These are phyloP conservation scores for Nepenthes alata DNA, from an alignment of 179 eudicot genomes.

Conservation along the genomic window DNA sequence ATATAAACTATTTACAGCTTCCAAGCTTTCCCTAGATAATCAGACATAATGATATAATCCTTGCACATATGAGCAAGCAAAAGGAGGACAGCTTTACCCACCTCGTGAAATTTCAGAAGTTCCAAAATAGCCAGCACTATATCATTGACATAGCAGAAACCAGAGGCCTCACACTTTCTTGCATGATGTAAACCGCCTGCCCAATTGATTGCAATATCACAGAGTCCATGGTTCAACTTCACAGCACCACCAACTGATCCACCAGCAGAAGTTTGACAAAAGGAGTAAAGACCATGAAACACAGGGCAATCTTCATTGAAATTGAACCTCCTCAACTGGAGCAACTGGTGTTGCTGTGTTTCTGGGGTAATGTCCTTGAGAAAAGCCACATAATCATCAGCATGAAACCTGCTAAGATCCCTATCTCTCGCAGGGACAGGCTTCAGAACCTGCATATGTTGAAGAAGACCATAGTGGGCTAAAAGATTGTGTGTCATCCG, in stretches of 20 bases:
- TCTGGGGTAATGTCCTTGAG: constrained; percentile 56
- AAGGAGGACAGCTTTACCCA: constrained; percentile 10
- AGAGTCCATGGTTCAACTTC: constrained; percentile 49
- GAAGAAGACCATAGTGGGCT: constrained; percentile 60
- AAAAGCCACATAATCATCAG: constrained; percentile 58
- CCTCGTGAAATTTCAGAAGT: constrained; percentile 57
- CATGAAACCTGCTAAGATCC: constrained; percentile 63
- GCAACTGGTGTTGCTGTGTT: constrained; percentile 57
- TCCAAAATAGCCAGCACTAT: constrained; percentile 58
- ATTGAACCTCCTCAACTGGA: constrained; percentile 56
- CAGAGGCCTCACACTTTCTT: constrained; percentile 68
- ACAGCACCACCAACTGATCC: constrained; percentile 73
- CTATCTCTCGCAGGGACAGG: constrained; percentile 64
- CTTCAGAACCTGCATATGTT: constrained; percentile 63
- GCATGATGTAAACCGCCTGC: constrained; percentile 75
- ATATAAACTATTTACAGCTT: too few relatives aligned
- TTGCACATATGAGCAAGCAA: not conserved
- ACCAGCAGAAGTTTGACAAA: constrained; percentile 71
- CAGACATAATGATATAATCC: not conserved
- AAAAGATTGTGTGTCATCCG: constrained; percentile 64
- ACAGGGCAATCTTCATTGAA: constrained; percentile 73
- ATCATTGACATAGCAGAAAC: constrained; percentile 65
- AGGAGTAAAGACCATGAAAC: constrained; percentile 58
- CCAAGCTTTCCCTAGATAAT: too few relatives aligned
- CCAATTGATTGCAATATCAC: constrained; percentile 69